Percentiles rank a stretch among this genome's conserved stretches.
Conservation (phyloP, 129 eudicot genomes). For the Escallonia herrerae region DNA sequence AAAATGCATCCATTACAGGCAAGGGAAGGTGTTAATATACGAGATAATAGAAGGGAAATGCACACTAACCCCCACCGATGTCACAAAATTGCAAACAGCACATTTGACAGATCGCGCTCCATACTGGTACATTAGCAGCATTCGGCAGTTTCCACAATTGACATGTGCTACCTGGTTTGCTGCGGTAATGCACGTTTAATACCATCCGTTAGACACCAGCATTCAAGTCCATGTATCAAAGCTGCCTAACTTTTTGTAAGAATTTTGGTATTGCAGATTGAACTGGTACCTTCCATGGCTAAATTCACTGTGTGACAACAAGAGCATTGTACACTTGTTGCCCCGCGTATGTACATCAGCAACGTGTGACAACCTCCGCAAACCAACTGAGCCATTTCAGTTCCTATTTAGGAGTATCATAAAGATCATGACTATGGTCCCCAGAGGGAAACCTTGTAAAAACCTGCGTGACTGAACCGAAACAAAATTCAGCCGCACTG, state of each 20-base stretch:
- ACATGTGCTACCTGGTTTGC: slow-evolving; percentile 89
- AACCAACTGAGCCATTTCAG: slow-evolving; percentile 78
- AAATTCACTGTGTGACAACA: slow-evolving; percentile 67
- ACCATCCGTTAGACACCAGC: too few species aligned
- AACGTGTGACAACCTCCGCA: slow-evolving; percentile 58
- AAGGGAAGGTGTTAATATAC: neutral
- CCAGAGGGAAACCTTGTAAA: too few species aligned
- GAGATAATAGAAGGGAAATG: neutral
- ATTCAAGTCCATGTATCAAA: neutral
- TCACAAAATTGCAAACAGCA: slow-evolving; percentile 65
- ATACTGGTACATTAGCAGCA: slow-evolving; percentile 70
- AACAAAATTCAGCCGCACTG: too few species aligned
- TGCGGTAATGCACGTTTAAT: slow-evolving; percentile 2
- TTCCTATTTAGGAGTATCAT: slow-evolving; percentile 31
- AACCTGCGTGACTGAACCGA: too few species aligned
- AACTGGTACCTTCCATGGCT: slow-evolving; percentile 53
- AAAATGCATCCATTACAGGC: too few species aligned
- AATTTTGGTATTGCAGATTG: neutral
- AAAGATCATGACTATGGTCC: neutral
- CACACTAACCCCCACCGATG: slow-evolving; percentile 56
- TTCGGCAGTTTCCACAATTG: slow-evolving; percentile 64
- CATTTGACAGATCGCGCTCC: slow-evolving; percentile 80
- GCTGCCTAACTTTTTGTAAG: too few species aligned
- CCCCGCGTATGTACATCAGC: slow-evolving; percentile 20
- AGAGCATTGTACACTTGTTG: slow-evolving; percentile 65